Evolutionary conservation across 2,329 filamentous ascomycete genomes (phyloP).

Genomic region (Coniochaeta sp.): DNA sequence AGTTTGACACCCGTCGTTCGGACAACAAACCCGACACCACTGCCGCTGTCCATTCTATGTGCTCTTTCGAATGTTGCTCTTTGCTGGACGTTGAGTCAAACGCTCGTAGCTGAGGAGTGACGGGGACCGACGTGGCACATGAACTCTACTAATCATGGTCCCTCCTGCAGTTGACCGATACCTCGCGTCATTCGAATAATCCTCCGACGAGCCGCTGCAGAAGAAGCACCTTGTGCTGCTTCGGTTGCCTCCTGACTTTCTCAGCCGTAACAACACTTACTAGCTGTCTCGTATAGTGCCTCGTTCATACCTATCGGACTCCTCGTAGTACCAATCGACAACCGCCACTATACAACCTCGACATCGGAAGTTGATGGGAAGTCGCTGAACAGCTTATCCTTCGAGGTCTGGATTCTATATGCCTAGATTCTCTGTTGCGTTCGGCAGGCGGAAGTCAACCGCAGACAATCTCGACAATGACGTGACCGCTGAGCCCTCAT

Average conservation of each 20-base stretch:
- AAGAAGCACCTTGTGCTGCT: neutral
- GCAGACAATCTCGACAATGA: conserved; percentile 48
- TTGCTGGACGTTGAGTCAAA: neutral
- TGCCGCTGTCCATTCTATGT: too few species aligned
- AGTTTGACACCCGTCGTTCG: too few species aligned
- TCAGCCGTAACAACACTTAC: conserved; percentile 1
- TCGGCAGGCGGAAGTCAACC: conserved; percentile 53
- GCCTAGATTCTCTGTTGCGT: conserved; percentile 55
- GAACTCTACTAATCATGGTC: conserved; percentile 23
- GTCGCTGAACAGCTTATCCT: neutral
- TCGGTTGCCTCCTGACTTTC: conserved; percentile 1
- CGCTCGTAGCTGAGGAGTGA: neutral
- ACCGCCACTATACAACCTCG: neutral
- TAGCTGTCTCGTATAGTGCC: conserved; percentile 9
- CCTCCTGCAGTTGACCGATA: conserved; percentile 28
- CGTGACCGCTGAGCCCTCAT: conserved; percentile 42
- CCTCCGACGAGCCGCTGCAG: neutral
- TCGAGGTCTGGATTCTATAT: conserved; percentile 34
- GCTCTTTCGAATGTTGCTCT: too few species aligned
- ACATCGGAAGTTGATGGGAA: conserved; percentile 1
- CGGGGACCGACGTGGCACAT: conserved; percentile 18
- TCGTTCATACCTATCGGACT: neutral
- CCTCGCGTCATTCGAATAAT: conserved; percentile 8
- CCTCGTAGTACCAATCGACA: neutral
- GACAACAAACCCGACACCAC: too few species aligned